These are phyloP conservation scores for Orychophragmus violaceus DNA, from an alignment of 345 rosid genomes.

Conservation along the genomic window DNA sequence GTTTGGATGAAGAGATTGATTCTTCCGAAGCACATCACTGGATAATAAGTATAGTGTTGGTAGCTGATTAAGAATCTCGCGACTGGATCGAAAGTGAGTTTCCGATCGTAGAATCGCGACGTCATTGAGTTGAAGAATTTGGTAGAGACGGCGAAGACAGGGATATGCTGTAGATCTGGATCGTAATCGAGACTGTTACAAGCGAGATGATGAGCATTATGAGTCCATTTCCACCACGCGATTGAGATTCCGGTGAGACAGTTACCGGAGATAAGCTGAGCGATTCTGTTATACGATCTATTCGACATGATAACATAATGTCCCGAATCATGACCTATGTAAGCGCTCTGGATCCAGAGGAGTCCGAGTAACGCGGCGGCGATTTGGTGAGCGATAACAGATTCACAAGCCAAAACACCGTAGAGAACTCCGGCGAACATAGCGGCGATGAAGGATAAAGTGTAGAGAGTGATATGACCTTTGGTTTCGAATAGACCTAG, in stretches of 20 bases:
- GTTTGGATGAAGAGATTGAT: conserved; percentile 82
- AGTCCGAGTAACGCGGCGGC: conserved; percentile 59
- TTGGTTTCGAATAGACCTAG: conserved; percentile 75
- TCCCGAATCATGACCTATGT: conserved; percentile 94
- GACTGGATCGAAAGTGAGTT: conserved; percentile 50
- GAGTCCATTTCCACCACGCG: conserved; percentile 99
- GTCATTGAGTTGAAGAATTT: conserved; percentile 51
- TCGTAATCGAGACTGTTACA: conserved; percentile 88
- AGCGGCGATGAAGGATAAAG: conserved; percentile 37
- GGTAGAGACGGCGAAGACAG: conserved; percentile 77
- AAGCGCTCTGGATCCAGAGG: conserved; percentile 82
- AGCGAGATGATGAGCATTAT: conserved; percentile 87
- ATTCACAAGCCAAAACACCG: conserved; percentile 53
- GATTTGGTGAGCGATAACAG: conserved; percentile 49
- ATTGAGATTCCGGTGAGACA: conserved; percentile 90
- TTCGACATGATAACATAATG: conserved; percentile 74
- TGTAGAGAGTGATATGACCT: conserved; percentile 51
- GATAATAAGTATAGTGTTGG: conserved; percentile 87
- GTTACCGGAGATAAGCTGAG: conserved; percentile 76
- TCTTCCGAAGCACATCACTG: conserved; percentile 78
- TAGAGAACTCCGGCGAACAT: conserved; percentile 51
- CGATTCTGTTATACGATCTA: conserved; percentile 41
- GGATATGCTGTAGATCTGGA: conserved; percentile 97
- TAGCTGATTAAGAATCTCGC: conserved; percentile 71
- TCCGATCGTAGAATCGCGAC: conserved; percentile 66